Conservation (phyloP, 2,329 filamentous ascomycete species). For the Penicillium sp. region DNA sequence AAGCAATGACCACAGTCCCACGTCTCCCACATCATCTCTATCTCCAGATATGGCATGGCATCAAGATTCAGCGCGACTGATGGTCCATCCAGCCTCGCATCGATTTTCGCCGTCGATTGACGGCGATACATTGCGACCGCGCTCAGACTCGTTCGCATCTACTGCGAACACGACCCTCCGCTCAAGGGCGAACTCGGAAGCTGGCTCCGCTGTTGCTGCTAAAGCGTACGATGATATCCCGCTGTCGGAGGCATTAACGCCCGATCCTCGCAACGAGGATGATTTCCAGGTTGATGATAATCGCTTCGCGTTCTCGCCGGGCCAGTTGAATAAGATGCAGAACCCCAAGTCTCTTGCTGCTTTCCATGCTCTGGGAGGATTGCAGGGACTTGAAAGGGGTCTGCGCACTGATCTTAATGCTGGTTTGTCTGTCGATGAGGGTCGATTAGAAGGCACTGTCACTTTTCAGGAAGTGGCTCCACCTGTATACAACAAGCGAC, state of each 20-base stretch:
- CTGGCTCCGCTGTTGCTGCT: constrained; percentile 13
- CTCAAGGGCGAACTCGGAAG: constrained; percentile 34
- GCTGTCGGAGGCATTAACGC: constrained; percentile 59
- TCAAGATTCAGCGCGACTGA: constrained; percentile 22
- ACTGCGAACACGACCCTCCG: constrained; percentile 32
- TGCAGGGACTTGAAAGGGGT: constrained; percentile 73
- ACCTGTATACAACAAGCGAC: constrained; percentile 14
- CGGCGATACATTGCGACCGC: constrained; percentile 43
- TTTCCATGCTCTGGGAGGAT: constrained; percentile 73
- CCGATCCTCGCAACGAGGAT: constrained; percentile 69
- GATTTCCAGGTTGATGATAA: constrained; percentile 75
- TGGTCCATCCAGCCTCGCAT: constrained; percentile 28
- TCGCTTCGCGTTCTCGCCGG: constrained; percentile 73
- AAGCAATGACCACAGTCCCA: constrained; percentile 18
- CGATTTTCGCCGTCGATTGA: constrained; percentile 36
- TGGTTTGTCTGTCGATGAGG: constrained; percentile 75
- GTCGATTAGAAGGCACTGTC: constrained; percentile 58
- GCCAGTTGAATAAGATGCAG: constrained; percentile 79
- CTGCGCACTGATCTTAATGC: constrained; percentile 66
- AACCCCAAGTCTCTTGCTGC: constrained; percentile 83
- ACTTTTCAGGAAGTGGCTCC: constrained; percentile 66
- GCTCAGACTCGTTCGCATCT: constrained; percentile 41
- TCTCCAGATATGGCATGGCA: constrained; percentile 26
- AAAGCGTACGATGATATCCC: constrained; percentile 39
- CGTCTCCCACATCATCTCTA: constrained; percentile 16